A percentile compares a stretch with the other conserved stretches of the same genome.
These are phyloP conservation scores for Verticillium nubilum DNA, from an alignment of 2,329 filamentous ascomycete species.

Conservation along the genomic window DNA sequence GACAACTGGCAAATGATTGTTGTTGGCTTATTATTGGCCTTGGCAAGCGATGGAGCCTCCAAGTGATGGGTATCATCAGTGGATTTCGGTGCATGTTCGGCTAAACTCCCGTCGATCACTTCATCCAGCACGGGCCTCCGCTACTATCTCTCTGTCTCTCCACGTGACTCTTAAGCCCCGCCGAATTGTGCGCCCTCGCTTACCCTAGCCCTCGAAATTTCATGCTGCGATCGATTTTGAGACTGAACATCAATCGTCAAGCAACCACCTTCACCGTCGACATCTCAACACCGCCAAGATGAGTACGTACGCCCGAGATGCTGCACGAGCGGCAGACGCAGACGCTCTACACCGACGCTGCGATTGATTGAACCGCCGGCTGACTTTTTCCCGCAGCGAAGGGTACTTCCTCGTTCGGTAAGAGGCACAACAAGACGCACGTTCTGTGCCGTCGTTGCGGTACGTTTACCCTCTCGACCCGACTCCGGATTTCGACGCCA, in stretches of 20 bases:
- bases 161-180: background rate
- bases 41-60: too few species aligned
- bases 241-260: slow-evolving; percentile 8
- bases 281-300: slow-evolving; percentile 43
- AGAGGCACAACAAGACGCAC: slow-evolving; percentile 96
- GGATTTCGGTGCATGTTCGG: background rate
- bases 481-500: background rate
- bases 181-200: slow-evolving; percentile 1
- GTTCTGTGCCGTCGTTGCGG: slow-evolving; percentile 97
- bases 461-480: slow-evolving; percentile 49
- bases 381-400: slow-evolving; percentile 36
- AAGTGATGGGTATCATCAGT: too few species aligned
- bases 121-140: too few species aligned
- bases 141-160: background rate
- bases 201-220: background rate
- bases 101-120: background rate
- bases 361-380: slow-evolving; percentile 3
- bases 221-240: background rate
- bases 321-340: slow-evolving; percentile 2
- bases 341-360: background rate
- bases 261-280: slow-evolving; percentile 13
- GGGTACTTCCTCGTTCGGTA: slow-evolving; percentile 54
- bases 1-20: background rate
- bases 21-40: too few species aligned
- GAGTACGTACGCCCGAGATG: slow-evolving; percentile 40